A percentile compares a stretch with the other conserved stretches of the same genome.
These are phyloP conservation scores for Yamadazyma laniorum DNA, from an alignment of 805 yeast genomes.

Conservation along the genomic window DNA sequence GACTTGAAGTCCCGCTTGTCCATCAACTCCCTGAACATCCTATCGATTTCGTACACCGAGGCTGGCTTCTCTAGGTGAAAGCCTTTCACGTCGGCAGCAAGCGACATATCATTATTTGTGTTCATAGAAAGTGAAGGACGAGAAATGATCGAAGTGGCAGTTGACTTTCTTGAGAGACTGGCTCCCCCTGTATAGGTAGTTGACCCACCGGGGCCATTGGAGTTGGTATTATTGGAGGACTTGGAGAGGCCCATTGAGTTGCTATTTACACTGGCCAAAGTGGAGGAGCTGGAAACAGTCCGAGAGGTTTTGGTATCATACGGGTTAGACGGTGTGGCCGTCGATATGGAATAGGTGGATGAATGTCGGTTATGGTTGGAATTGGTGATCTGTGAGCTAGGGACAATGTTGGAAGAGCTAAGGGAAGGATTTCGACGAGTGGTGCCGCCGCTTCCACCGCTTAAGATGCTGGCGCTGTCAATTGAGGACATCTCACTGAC, in stretches of 20 bases:
- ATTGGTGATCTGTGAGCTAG: constrained; percentile 27
- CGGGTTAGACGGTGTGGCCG: constrained; percentile 22
- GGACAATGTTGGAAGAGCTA: constrained; percentile 23
- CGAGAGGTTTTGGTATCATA: constrained; percentile 26
- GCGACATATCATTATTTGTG: constrained; percentile 16
- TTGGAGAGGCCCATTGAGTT: constrained; percentile 4
- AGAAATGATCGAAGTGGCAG: constrained; percentile 24
- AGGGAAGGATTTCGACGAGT: constrained; percentile 11
- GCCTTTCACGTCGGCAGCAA: constrained; percentile 16
- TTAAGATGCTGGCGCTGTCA: constrained; percentile 31
- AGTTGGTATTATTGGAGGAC: constrained; percentile 2
- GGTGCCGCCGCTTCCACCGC: constrained; percentile 20
- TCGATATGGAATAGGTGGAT: constrained; percentile 37
- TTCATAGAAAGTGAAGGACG: constrained; percentile 22
- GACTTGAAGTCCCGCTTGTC: constrained; percentile 73
- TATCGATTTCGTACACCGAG: constrained; percentile 64
- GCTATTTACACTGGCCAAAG: constrained; percentile 7
- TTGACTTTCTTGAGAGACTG: constrained; percentile 22
- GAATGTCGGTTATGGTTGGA: constrained; percentile 40
- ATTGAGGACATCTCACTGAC: constrained; percentile 29
- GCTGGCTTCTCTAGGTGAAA: constrained; percentile 61
- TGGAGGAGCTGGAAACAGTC: constrained; percentile 5
- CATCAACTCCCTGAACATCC: constrained; percentile 77
- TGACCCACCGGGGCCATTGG: too few species aligned
- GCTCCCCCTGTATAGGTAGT: constrained; percentile 8